Base-by-base conservation (phyloP, 2,329 filamentous ascomycete genomes). In the Cryphonectria japonica region DNA sequence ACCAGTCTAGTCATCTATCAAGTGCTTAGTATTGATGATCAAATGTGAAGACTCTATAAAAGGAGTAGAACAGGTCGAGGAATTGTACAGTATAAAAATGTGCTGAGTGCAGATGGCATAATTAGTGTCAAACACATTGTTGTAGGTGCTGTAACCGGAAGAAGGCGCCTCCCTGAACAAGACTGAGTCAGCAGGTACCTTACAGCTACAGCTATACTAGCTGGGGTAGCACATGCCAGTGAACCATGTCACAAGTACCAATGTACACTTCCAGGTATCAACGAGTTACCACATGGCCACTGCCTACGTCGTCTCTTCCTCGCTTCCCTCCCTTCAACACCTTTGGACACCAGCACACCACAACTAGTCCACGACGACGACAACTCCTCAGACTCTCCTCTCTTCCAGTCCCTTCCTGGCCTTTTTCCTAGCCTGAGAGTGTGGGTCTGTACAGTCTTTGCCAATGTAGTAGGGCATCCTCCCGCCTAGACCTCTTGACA, bases 401-500 rank as follows among this genome's bases (percentile, higher is more conserved):
- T 32, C 29, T 59, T 26, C 34, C 52, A 32, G 52, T 26, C 52
- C 22, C 43, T 22, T 3, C 43, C 26, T 32, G 52, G 29, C 50
- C 5, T 5, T 22, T 26, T 43, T 43, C 19, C 26, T n/a, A 7
- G 13, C 16, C 61, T 63, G 32, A 37, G 8, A 37, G 34, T 6
- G 34, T 26, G 34, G 43, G 32, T 37, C 37, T 63, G 11, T 50
- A 64, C 66, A 34, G 19, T 43, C 13, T 41, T 41, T 39, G 37
- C 66, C 46, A n/a, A 72, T 68, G 69, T 57, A 68, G 54, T 39
- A 39, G 57, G 66, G 54, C 37, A 54, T 7, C 37, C n/a, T 34
- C 13, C 16, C 26, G 59, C 8, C 19, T n/a, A 50, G 46, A n/a
- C 19, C 46, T n/a, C 46, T 43, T 43, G 16, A 37, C 70, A 76